phyloP scores from a whole-genome alignment of 2,329 filamentous ascomycete genomes.

The Clarireedia paspali region DNA sequence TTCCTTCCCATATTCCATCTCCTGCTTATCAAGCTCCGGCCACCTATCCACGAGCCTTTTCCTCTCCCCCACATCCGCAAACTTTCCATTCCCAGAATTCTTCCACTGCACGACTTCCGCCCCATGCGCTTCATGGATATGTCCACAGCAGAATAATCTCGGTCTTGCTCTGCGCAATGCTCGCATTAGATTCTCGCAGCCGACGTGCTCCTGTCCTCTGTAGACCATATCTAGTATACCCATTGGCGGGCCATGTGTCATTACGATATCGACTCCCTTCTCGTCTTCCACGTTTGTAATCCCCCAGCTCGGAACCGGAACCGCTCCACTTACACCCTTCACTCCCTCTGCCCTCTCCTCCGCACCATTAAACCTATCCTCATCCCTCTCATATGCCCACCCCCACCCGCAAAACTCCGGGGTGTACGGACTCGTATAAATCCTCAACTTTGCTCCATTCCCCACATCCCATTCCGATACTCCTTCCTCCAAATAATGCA shows the following conservation, averaged over 20 bases:
- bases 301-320: conserved; percentile 12
- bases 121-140: conserved; percentile 56
- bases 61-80: background rate
- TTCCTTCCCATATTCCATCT: conserved; percentile 8
- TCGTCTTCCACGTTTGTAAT: background rate
- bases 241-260: conserved; percentile 53
- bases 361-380: conserved; percentile 25
- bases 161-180: conserved; percentile 44
- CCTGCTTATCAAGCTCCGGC: background rate
- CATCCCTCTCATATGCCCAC: conserved; percentile 24
- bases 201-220: conserved; percentile 24
- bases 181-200: conserved; percentile 45
- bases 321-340: conserved; percentile 15
- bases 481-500: conserved; percentile 30
- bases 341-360: conserved; percentile 12
- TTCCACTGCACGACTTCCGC: conserved; percentile 45
- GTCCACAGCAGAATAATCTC: conserved; percentile 52
- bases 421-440: conserved; percentile 30
- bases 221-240: conserved; percentile 38
- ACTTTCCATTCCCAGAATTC: conserved; percentile 18
- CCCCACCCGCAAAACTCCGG: conserved; percentile 27
- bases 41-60: background rate
- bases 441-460: conserved; percentile 25
- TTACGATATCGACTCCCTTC: conserved; percentile 41
- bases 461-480: conserved; percentile 24